A percentile compares a stretch with the other conserved stretches of the same genome.
Evolutionary conservation across 2,329 filamentous ascomycete species (phyloP).

Genomic region (Arthrocladium fulminans): DNA sequence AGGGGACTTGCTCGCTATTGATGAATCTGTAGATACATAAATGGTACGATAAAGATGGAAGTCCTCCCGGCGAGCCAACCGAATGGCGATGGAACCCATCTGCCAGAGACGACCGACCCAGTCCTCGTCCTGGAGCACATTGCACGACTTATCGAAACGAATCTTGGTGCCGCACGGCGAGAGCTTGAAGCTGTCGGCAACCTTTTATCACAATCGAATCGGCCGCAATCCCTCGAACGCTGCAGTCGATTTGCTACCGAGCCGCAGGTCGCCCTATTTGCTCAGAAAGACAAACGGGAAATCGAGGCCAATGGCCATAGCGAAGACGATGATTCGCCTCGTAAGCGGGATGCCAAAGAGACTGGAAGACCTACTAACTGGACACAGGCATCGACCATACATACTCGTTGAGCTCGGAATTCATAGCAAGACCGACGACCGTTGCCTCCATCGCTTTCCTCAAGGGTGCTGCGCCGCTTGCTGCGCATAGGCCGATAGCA

Average conservation of each 20-base stretch:
- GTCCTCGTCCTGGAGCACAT: slow-evolving; percentile 63
- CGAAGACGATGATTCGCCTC: slow-evolving; percentile 31
- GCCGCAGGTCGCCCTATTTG: slow-evolving; percentile 71
- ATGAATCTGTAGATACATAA: slow-evolving; percentile 1
- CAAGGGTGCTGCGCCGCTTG: slow-evolving; percentile 81
- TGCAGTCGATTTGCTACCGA: slow-evolving; percentile 86
- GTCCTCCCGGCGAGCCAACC: slow-evolving; percentile 17
- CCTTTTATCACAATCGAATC: slow-evolving; percentile 63
- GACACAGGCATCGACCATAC: slow-evolving; percentile 43
- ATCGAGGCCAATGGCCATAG: slow-evolving; percentile 21
- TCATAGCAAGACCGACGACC: slow-evolving; percentile 70
- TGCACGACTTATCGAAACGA: slow-evolving; percentile 59
- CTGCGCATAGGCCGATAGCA: slow-evolving; percentile 69
- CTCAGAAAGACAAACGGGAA: slow-evolving; percentile 62
- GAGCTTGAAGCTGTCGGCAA: slow-evolving; percentile 77
- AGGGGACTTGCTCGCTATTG: neutral
- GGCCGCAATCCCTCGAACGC: slow-evolving; percentile 73
- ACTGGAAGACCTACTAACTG: slow-evolving; percentile 11
- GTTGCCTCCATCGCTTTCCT: slow-evolving; percentile 78
- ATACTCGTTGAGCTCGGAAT: slow-evolving; percentile 74
- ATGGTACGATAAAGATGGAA: slow-evolving; percentile 16
- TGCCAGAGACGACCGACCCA: slow-evolving; percentile 48
- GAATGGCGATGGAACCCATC: slow-evolving; percentile 15
- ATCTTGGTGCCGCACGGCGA: slow-evolving; percentile 62
- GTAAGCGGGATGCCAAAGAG: too few species aligned